Conservation (phyloP, 1,284 basidiomycete species). For the Cutaneotrichosporon sp. region DNA sequence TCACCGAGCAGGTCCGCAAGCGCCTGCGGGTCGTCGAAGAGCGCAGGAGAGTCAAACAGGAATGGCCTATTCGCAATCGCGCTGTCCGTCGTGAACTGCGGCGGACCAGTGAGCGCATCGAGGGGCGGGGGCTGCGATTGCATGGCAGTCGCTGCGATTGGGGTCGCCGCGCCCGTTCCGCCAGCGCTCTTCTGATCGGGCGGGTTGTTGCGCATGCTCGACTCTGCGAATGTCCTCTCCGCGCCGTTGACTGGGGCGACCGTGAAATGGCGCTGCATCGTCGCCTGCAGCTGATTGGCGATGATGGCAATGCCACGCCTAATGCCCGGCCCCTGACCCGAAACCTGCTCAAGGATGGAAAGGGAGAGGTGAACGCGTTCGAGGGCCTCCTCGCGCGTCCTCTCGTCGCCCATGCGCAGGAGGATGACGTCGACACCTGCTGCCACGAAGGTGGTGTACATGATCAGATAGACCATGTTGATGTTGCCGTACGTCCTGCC, state of each 20-base stretch:
- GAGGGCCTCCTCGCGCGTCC: constrained; percentile 21
- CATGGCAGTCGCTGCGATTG: not conserved
- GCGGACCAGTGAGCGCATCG: not conserved
- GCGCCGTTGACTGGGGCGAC: not conserved
- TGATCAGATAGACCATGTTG: constrained; percentile 27
- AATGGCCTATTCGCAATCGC: not conserved
- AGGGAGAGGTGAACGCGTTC: constrained; percentile 21
- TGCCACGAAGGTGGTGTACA: constrained; percentile 24
- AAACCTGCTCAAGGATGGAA: constrained; percentile 22
- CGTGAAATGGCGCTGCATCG: constrained; percentile 9
- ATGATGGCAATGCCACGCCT: constrained; percentile 21
- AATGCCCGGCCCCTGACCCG: constrained; percentile 21
- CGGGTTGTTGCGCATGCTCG: constrained; percentile 1
- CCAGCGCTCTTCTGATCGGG: not conserved
- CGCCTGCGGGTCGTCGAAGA: constrained; percentile 20
- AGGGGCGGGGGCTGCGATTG: not conserved
- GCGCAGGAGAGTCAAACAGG: constrained; percentile 8
- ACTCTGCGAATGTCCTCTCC: not conserved
- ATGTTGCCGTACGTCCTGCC: constrained; percentile 23
- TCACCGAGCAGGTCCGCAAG: constrained; percentile 23
- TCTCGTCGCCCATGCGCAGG: constrained; percentile 21
- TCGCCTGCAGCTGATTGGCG: constrained; percentile 18
- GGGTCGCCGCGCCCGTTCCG: not conserved
- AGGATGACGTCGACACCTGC: constrained; percentile 24
- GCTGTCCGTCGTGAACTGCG: not conserved